Conservation (phyloP, 2,329 filamentous ascomycete genomes). For the Nemania bipapillata region DNA sequence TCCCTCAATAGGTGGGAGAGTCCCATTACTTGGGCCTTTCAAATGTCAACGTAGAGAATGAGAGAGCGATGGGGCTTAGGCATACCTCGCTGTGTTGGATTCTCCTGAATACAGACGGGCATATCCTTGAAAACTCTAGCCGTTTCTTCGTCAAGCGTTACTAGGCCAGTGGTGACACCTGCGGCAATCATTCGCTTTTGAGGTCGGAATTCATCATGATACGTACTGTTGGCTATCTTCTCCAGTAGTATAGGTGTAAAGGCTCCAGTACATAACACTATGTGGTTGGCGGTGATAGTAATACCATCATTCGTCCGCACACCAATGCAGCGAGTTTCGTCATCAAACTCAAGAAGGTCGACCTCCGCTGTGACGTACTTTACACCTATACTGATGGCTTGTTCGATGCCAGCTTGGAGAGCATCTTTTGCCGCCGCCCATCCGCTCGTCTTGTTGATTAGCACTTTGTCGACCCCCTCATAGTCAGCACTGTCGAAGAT, state of each 20-base stretch:
- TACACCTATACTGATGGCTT: slow-evolving; percentile 61
- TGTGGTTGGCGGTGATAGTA: slow-evolving; percentile 56
- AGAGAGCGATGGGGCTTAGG: neutral
- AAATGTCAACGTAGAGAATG: neutral
- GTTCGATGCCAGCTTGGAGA: slow-evolving; percentile 59
- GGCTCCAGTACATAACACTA: slow-evolving; percentile 61
- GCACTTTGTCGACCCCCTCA: slow-evolving; percentile 62
- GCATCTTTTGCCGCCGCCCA: slow-evolving; percentile 67
- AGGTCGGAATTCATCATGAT: slow-evolving; percentile 57
- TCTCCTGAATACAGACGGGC: slow-evolving; percentile 48
- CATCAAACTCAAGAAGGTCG: slow-evolving; percentile 55
- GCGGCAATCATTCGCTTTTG: slow-evolving; percentile 63
- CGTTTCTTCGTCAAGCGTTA: slow-evolving; percentile 42
- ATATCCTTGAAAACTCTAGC: slow-evolving; percentile 38
- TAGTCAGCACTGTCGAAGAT: slow-evolving; percentile 66
- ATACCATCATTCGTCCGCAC: slow-evolving; percentile 57
- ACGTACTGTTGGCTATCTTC: slow-evolving; percentile 55
- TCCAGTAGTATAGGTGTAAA: slow-evolving; percentile 63
- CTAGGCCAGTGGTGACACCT: slow-evolving; percentile 56
- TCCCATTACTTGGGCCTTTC: slow-evolving; percentile 67
- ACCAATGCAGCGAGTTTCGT: slow-evolving; percentile 53
- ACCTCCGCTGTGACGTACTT: slow-evolving; percentile 62
- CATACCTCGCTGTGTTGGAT: slow-evolving; percentile 43
- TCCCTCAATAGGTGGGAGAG: slow-evolving; percentile 64
- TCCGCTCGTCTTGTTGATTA: slow-evolving; percentile 65